Conservation (phyloP, 306 rosid species). For the Elaeagnus macrophylla region DNA sequence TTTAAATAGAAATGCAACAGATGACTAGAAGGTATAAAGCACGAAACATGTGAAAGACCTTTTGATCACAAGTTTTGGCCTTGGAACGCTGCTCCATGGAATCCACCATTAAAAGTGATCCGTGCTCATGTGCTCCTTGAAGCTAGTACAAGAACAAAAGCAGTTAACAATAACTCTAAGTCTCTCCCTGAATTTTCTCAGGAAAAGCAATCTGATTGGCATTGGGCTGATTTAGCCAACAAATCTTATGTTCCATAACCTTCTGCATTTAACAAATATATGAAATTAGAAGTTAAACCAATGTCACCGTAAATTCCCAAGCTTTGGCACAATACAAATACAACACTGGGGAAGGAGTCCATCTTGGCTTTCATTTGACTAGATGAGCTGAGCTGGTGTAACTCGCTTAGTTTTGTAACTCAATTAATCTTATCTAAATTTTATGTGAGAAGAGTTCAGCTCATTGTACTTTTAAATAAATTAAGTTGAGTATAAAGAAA, state of each 20-base stretch:
- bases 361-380: too few relatives aligned
- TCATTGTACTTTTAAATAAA: too few relatives aligned
- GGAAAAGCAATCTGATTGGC: too few relatives aligned
- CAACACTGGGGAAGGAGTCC: too few relatives aligned
- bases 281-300: neutral
- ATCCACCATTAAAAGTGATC: slow-evolving; percentile 33
- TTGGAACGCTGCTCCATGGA: slow-evolving; percentile 37
- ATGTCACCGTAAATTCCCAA: neutral
- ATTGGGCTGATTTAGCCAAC: too few relatives aligned
- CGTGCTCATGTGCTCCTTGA: slow-evolving; percentile 38
- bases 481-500: too few relatives aligned
- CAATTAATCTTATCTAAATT: too few relatives aligned
- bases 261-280: neutral
- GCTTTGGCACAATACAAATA: too few relatives aligned
- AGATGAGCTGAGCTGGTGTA: too few relatives aligned
- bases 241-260: too few relatives aligned
- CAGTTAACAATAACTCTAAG: slow-evolving; percentile 1
- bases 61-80: slow-evolving; percentile 46
- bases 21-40: neutral
- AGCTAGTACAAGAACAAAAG: slow-evolving; percentile 23
- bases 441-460: too few relatives aligned
- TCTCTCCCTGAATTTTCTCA: neutral
- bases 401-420: too few relatives aligned
- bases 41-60: slow-evolving; percentile 24
- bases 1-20: neutral